These are phyloP conservation scores for Fraxinus velutina DNA, from an alignment of 305 asterid species.

Conservation along the genomic window DNA sequence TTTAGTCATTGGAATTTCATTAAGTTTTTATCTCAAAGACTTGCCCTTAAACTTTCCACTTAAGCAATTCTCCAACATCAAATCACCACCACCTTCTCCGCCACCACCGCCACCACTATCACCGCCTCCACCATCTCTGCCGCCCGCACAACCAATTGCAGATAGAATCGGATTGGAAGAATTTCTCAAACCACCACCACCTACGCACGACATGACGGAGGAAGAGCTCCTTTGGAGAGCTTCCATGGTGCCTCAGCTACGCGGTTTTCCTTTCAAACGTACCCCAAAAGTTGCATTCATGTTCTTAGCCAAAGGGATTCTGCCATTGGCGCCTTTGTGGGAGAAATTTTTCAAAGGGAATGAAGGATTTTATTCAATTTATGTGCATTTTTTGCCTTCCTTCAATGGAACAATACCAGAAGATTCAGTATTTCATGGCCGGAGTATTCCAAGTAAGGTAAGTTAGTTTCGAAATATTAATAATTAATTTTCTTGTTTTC, in stretches of 20 bases:
- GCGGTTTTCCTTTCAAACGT: conserved; percentile 35
- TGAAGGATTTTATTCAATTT: conserved; percentile 52
- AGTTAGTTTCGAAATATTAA: background rate
- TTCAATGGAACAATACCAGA: conserved; percentile 35
- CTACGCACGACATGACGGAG: conserved; percentile 62
- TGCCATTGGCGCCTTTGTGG: conserved; percentile 86
- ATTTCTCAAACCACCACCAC: conserved; percentile 27
- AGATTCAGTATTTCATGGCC: conserved; percentile 56
- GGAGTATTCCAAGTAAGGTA: conserved; percentile 81
- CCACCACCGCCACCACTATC: background rate
- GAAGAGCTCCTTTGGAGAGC: conserved; percentile 71
- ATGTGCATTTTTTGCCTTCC: conserved; percentile 61
- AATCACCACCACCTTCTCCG: background rate
- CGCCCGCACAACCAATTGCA: background rate
- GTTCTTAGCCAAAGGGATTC: conserved; percentile 58
- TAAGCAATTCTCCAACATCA: conserved; percentile 25
- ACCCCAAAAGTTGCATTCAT: conserved; percentile 72
- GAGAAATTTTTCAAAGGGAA: conserved; percentile 67
- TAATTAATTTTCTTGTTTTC: background rate
- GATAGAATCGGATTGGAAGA: conserved; percentile 26
- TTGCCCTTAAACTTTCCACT: conserved; percentile 35
- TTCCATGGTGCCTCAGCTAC: conserved; percentile 48
- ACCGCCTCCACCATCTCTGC: background rate
- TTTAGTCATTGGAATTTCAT: conserved; percentile 51
- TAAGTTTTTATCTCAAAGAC: conserved; percentile 46